Evolutionary conservation across 495 filamentous ascomycete species (phyloP).

Genomic region (Aspergillus asperescens): DNA sequence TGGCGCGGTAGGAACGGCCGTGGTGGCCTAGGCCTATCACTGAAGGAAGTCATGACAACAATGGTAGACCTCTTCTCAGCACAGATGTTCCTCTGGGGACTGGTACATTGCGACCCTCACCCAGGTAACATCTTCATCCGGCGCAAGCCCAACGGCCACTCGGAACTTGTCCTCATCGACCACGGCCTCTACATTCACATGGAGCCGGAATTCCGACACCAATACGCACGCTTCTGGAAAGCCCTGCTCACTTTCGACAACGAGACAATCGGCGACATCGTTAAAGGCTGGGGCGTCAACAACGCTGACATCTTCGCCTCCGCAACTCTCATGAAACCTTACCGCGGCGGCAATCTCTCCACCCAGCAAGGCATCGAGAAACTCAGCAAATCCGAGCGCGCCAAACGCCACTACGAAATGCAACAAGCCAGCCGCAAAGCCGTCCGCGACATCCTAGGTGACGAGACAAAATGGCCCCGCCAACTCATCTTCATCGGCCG

Average conservation of each 20-base stretch:
- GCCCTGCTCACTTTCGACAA: slow-evolving; percentile 92
- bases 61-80: slow-evolving; percentile 94
- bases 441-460: slow-evolving; percentile 75
- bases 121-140: slow-evolving; percentile 96
- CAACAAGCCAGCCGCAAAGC: slow-evolving; percentile 79
- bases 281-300: slow-evolving; percentile 75
- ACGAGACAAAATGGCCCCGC: slow-evolving; percentile 88
- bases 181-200: slow-evolving; percentile 94
- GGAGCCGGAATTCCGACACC: slow-evolving; percentile 72
- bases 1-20: slow-evolving; percentile 67
- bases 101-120: slow-evolving; percentile 92
- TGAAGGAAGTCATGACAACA: slow-evolving; percentile 86
- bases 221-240: slow-evolving; percentile 94
- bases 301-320: slow-evolving; percentile 87
- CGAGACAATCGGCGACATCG: slow-evolving; percentile 63
- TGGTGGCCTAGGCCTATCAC: slow-evolving; percentile 74
- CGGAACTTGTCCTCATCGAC: slow-evolving; percentile 92
- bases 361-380: slow-evolving; percentile 58
- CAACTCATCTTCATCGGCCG: slow-evolving; percentile 94
- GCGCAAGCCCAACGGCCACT: slow-evolving; percentile 68
- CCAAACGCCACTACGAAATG: slow-evolving; percentile 69
- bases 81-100: slow-evolving; percentile 94
- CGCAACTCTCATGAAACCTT: slow-evolving; percentile 84
- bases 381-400: slow-evolving; percentile 49
- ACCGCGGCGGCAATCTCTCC: slow-evolving; percentile 71